Conservation (phyloP, 164 flowering plant species). For the Stephania yunnanensis region DNA sequence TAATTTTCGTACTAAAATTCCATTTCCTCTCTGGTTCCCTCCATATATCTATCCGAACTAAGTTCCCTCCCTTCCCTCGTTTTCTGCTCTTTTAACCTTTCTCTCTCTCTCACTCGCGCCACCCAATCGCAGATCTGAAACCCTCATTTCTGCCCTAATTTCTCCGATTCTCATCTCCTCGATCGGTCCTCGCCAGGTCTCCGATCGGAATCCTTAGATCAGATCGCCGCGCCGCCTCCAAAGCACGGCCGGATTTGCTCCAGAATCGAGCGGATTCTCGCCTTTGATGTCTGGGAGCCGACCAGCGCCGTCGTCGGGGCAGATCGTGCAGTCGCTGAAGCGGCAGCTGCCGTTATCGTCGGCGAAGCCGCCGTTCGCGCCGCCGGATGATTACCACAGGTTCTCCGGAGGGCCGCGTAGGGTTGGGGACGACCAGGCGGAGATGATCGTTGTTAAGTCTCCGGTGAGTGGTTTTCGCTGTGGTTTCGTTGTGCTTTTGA, state of each 20-base stretch:
- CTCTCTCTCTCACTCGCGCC: slow-evolving; percentile 19
- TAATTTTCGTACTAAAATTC: background rate
- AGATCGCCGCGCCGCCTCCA: slow-evolving; percentile 6
- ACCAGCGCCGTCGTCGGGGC: slow-evolving; percentile 31
- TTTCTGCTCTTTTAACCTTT: slow-evolving; percentile 35
- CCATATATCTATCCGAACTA: slow-evolving; percentile 85
- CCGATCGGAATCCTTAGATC: background rate
- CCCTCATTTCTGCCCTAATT: slow-evolving; percentile 7
- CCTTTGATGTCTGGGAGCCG: slow-evolving; percentile 44
- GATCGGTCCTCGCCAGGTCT: background rate
- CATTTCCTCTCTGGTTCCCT: slow-evolving; percentile 54
- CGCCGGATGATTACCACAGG: slow-evolving; percentile 29
- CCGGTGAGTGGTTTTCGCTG: slow-evolving; percentile 20
- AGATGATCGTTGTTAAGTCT: slow-evolving; percentile 24
- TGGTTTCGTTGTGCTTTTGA: background rate
- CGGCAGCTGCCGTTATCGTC: slow-evolving; percentile 28
- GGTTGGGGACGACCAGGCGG: slow-evolving; percentile 18
- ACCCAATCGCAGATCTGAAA: slow-evolving; percentile 10
- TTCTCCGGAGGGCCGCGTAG: slow-evolving; percentile 17
- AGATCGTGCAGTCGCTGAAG: slow-evolving; percentile 37
- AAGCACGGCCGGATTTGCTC: slow-evolving; percentile 9
- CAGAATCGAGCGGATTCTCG: background rate
- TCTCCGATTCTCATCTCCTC: background rate
- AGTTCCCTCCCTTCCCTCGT: slow-evolving; percentile 80
- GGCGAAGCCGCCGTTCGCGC: slow-evolving; percentile 27